Percentiles rank a stretch among this genome's conserved stretches.
These are phyloP conservation scores for Thielaviopsis ethacetica DNA, from an alignment of 2,329 filamentous ascomycete genomes.

Conservation along the genomic window DNA sequence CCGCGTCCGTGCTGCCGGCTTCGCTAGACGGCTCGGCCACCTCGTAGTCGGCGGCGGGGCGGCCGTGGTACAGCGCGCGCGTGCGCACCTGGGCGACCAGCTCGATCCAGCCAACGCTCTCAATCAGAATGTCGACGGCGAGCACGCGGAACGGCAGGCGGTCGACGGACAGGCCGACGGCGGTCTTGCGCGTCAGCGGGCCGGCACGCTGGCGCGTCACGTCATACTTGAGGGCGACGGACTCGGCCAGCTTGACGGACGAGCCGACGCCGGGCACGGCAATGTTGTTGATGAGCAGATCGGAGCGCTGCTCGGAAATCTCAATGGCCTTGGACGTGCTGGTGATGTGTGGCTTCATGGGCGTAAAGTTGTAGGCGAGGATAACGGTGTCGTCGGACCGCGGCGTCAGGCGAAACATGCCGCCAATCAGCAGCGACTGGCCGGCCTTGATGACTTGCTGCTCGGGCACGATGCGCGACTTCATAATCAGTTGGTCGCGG, in stretches of 20 bases:
- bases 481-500: constrained; percentile 61
- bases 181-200: constrained; percentile 48
- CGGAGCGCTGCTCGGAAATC: constrained; percentile 48
- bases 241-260: constrained; percentile 53
- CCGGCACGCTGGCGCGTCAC: constrained; percentile 68
- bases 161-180: constrained; percentile 46
- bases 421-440: constrained; percentile 70
- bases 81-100: constrained; percentile 65
- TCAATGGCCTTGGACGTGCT: constrained; percentile 62
- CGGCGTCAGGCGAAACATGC: constrained; percentile 77
- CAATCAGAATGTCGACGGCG: constrained; percentile 70
- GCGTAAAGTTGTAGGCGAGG: constrained; percentile 74
- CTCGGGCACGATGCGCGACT: constrained; percentile 52
- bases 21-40: background rate
- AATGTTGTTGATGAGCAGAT: constrained; percentile 45
- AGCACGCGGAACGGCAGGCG: constrained; percentile 65
- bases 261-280: constrained; percentile 38
- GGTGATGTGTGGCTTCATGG: constrained; percentile 60
- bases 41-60: constrained; percentile 15
- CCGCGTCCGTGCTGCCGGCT: constrained; percentile 11
- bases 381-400: constrained; percentile 44
- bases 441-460: constrained; percentile 57
- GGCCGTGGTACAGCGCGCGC: constrained; percentile 25
- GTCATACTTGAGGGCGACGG: constrained; percentile 60
- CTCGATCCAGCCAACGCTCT: constrained; percentile 90